Evolutionary conservation across 2,329 filamentous ascomycete species (phyloP).

Genomic region (Exophiala sideris): DNA sequence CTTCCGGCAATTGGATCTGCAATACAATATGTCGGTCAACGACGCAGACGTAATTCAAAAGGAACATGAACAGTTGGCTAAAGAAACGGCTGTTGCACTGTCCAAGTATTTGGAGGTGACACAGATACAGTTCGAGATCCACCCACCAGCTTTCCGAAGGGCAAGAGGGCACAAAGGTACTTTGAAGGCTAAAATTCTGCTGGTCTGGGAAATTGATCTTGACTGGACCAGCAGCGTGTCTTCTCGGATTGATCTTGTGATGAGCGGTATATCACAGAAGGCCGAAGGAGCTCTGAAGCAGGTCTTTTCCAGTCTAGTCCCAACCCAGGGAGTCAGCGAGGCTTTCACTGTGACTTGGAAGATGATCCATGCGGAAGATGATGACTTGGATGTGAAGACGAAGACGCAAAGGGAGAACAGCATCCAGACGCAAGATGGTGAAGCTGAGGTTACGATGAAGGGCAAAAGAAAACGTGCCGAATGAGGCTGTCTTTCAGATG

Average conservation of each 20-base stretch:
- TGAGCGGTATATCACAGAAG: constrained; percentile 15
- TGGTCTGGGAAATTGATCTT: constrained; percentile 23
- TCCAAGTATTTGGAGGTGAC: constrained; percentile 17
- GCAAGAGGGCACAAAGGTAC: neutral
- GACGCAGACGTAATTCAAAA: neutral
- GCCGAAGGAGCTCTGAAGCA: constrained; percentile 15
- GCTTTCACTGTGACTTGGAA: constrained; percentile 21
- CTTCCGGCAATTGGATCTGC: constrained; percentile 16
- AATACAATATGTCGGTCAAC: constrained; percentile 4
- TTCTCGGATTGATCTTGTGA: constrained; percentile 15
- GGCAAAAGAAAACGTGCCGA: constrained; percentile 3
- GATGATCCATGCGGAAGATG: constrained; percentile 12
- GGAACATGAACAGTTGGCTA: constrained; percentile 3
- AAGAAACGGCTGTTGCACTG: constrained; percentile 11
- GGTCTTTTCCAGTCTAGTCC: constrained; percentile 21
- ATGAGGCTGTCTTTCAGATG: neutral
- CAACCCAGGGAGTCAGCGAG: constrained; percentile 11
- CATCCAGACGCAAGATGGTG: neutral
- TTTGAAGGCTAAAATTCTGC: constrained; percentile 18
- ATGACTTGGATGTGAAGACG: constrained; percentile 1
- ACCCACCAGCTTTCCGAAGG: neutral
- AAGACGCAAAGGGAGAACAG: neutral
- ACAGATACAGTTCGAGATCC: constrained; percentile 6
- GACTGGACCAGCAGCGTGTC: constrained; percentile 21
- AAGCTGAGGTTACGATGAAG: neutral